Evolutionary conservation across 169 alveolate genomes (phyloP).

Genomic region (Hepatocystis sp.): DNA sequence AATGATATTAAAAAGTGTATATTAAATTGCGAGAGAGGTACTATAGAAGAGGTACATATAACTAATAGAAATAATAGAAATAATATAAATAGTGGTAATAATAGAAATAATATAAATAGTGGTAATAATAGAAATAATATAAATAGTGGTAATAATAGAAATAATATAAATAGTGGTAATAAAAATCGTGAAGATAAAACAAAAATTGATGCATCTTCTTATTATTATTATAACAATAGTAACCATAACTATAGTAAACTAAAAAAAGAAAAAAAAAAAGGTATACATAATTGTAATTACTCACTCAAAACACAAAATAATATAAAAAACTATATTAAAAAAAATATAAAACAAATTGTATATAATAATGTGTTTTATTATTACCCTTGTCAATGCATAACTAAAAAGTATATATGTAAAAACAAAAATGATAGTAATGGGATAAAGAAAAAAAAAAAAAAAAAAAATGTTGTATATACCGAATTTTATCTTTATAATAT

Average conservation of each 20-base stretch:
- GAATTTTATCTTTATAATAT: conserved; percentile 48
- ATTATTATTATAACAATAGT: background rate
- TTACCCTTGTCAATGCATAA: conserved; percentile 48
- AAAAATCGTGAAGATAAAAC: too few species aligned
- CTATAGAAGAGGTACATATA: background rate
- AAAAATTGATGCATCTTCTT: too few species aligned
- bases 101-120: background rate
- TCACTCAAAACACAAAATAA: background rate
- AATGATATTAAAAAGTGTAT: conserved; percentile 26
- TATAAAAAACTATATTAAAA: conserved; percentile 25
- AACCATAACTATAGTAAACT: background rate
- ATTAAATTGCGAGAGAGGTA: too few species aligned
- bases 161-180: too few species aligned
- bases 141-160: too few species aligned
- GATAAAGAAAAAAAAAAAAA: background rate
- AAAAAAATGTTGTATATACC: conserved; percentile 4
- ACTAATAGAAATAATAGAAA: background rate
- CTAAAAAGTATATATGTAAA: conserved; percentile 2
- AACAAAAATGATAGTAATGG: too few species aligned
- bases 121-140: too few species aligned
- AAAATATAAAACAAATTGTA: conserved; percentile 31
- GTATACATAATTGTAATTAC: background rate
- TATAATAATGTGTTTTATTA: conserved; percentile 42
- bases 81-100: background rate
- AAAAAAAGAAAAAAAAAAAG: too few species aligned